Evolutionary conservation across 2,329 filamentous ascomycete species (phyloP).

Genomic region (Colletotrichum sp.): DNA sequence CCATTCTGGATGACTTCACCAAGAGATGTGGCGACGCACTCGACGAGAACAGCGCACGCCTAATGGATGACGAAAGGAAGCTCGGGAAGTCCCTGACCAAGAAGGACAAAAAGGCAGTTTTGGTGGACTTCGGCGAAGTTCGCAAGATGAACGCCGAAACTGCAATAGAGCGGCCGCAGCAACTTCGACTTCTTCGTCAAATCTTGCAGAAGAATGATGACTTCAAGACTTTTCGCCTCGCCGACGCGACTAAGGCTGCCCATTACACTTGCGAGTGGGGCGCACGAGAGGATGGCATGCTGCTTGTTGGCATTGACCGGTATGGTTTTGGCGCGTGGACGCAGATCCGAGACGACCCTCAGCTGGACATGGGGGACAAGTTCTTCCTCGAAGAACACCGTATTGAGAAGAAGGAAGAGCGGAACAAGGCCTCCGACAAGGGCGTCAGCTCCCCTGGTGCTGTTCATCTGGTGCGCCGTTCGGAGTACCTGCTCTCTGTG

Average conservation of each 20-base stretch:
- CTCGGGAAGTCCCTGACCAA: slow-evolving; percentile 85
- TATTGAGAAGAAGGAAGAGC: slow-evolving; percentile 97
- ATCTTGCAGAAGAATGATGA: slow-evolving; percentile 72
- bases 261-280: slow-evolving; percentile 94
- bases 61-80: slow-evolving; percentile 83
- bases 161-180: slow-evolving; percentile 86
- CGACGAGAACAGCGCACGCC: slow-evolving; percentile 70
- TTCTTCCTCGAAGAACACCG: slow-evolving; percentile 97
- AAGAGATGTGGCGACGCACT: slow-evolving; percentile 61
- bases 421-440: slow-evolving; percentile 78
- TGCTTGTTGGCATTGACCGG: slow-evolving; percentile 88
- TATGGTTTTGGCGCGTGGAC: slow-evolving; percentile 97
- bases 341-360: slow-evolving; percentile 88
- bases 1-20: slow-evolving; percentile 78
- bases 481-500: slow-evolving; percentile 95
- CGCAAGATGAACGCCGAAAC: slow-evolving; percentile 97
- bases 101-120: slow-evolving; percentile 95
- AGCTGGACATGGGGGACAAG: slow-evolving; percentile 86
- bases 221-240: slow-evolving; percentile 81
- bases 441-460: slow-evolving; percentile 93
- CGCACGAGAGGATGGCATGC: slow-evolving; percentile 93
- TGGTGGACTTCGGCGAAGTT: slow-evolving; percentile 92
- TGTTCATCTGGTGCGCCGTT: slow-evolving; percentile 92
- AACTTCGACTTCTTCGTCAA: slow-evolving; percentile 83
- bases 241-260: slow-evolving; percentile 90